Conservation (phyloP, 805 yeast genomes). For the Saccharomycopsis sp. region DNA sequence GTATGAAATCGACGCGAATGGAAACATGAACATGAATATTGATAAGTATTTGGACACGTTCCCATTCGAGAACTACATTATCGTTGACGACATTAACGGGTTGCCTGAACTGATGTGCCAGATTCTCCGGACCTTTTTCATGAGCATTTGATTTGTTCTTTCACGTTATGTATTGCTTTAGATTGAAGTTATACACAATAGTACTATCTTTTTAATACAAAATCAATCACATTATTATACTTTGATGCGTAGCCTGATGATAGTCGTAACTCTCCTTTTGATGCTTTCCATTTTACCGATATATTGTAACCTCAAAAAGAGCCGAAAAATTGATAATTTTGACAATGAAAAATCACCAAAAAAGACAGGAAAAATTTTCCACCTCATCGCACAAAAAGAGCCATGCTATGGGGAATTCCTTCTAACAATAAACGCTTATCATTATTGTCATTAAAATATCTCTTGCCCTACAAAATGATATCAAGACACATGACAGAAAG, state of each 20-base stretch:
- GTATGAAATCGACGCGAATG: slow-evolving; percentile 58
- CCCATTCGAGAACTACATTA: slow-evolving; percentile 96
- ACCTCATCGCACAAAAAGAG: not conserved
- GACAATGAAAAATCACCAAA: not conserved
- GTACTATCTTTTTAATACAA: too few species aligned
- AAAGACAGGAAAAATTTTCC: not conserved
- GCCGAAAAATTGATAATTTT: too few species aligned
- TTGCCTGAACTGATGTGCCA: slow-evolving; percentile 86
- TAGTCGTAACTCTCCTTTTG: too few species aligned
- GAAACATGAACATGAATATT: slow-evolving; percentile 67
- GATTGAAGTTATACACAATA: too few species aligned
- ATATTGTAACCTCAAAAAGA: too few species aligned
- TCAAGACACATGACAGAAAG: too few species aligned
- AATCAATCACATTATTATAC: too few species aligned
- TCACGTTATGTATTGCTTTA: too few species aligned
- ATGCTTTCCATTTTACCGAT: not conserved
- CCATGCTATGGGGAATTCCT: not conserved
- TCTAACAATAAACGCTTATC: too few species aligned
- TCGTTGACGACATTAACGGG: slow-evolving; percentile 82
- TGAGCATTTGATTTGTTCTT: slow-evolving; percentile 15
- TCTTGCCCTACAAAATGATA: not conserved
- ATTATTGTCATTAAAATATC: too few species aligned
- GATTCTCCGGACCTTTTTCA: slow-evolving; percentile 86
- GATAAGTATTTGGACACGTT: slow-evolving; percentile 83
- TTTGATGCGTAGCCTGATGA: too few species aligned